Evolutionary conservation across 768 basidiomycete species (phyloP).

Genomic region (Russula ochroleuca): DNA sequence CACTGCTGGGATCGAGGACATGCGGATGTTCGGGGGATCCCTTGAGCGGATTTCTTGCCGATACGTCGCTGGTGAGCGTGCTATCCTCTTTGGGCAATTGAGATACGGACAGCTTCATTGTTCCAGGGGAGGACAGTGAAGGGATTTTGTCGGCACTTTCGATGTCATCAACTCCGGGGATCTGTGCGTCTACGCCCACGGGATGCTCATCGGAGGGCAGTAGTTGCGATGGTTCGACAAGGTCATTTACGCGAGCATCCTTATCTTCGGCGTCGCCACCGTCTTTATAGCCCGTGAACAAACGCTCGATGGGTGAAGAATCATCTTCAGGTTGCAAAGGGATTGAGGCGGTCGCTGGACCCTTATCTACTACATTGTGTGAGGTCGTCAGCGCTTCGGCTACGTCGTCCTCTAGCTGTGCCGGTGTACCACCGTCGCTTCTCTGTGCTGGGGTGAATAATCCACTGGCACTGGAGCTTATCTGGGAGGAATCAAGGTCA

Average conservation of each 20-base stretch:
- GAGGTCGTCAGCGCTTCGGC: not conserved
- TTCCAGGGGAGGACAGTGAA: not conserved
- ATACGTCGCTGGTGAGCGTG: not conserved
- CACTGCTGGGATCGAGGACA: not conserved
- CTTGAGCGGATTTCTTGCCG: not conserved
- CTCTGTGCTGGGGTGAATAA: conserved; percentile 26
- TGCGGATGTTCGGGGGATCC: not conserved
- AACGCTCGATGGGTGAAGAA: not conserved
- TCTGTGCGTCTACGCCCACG: not conserved
- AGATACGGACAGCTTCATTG: not conserved
- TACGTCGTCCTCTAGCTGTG: conserved; percentile 18
- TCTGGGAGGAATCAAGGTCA: conserved; percentile 9
- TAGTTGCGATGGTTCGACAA: not conserved
- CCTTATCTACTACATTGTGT: not conserved
- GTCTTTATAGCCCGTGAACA: not conserved
- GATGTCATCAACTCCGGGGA: not conserved
- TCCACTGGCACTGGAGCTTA: conserved; percentile 18
- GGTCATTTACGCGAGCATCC: not conserved
- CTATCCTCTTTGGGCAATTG: not conserved
- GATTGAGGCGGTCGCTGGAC: not conserved
- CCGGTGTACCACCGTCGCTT: conserved; percentile 21
- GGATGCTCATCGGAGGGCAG: not conserved
- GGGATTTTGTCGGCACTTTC: conserved; percentile 4
- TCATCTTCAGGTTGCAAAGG: not conserved
- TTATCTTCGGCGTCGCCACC: not conserved